Evolutionary conservation across 805 yeast species (phyloP).

Genomic region (Ogataea trehalophila): DNA sequence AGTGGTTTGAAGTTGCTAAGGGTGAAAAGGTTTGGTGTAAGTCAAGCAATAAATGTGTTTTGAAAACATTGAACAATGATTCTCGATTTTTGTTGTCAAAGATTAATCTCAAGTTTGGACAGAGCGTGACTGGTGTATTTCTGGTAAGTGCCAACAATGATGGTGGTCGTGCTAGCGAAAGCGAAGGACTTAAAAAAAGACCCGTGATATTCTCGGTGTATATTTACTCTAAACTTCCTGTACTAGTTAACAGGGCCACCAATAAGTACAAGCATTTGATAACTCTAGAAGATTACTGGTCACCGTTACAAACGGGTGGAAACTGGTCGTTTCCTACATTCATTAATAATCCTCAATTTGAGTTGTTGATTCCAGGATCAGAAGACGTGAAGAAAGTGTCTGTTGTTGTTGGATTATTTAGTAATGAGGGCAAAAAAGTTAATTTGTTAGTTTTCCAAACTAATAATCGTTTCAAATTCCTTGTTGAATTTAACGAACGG

Average conservation of each 20-base stretch:
- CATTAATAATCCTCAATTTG: constrained; percentile 53
- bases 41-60: constrained; percentile 2
- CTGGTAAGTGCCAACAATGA: constrained; percentile 3
- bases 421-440: constrained; percentile 25
- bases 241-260: constrained; percentile 6
- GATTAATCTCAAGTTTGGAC: constrained; percentile 14
- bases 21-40: constrained; percentile 28
- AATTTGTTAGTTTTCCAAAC: constrained; percentile 43
- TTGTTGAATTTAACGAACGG: constrained; percentile 26
- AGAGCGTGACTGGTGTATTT: constrained; percentile 19
- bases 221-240: constrained; percentile 3
- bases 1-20: constrained; percentile 27
- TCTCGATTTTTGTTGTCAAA: constrained; percentile 29
- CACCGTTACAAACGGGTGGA: constrained; percentile 44
- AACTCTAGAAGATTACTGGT: constrained; percentile 41
- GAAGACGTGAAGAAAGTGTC: constrained; percentile 11
- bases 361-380: constrained; percentile 25
- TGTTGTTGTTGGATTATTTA: constrained; percentile 22
- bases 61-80: constrained; percentile 22
- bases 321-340: constrained; percentile 44
- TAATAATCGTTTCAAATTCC: constrained; percentile 20
- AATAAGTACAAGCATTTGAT: constrained; percentile 16
- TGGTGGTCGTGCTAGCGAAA: neutral
- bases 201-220: constrained; percentile 8
- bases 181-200: neutral